phyloP scores from a whole-genome alignment of 805 yeast species.

The Myxozyma vanderwaltii region DNA sequence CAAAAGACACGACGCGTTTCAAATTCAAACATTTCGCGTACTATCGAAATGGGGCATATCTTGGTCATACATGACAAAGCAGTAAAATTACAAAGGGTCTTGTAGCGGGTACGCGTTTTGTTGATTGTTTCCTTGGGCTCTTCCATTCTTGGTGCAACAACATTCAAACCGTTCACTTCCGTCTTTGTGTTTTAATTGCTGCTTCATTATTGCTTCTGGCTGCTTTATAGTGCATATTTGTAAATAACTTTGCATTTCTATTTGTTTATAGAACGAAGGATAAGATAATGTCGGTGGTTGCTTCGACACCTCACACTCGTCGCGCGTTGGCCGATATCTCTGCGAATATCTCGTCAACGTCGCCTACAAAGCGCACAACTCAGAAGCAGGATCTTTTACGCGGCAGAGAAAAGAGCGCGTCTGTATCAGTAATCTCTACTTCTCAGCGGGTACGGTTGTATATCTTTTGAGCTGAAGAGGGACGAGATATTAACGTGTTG shows the following conservation, averaged over 20 bases:
- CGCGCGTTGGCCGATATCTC: constrained; percentile 26
- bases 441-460: not conserved
- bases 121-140: not conserved
- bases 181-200: not conserved
- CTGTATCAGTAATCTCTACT: not conserved
- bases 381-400: not conserved
- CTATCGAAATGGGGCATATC: not conserved
- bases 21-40: not conserved
- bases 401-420: not conserved
- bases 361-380: constrained; percentile 3
- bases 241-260: no score
- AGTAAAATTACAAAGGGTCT: not conserved
- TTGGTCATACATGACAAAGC: not conserved
- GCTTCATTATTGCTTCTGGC: not conserved
- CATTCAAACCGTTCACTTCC: no score
- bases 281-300: constrained; percentile 5
- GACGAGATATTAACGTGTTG: not conserved
- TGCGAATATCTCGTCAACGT: constrained; percentile 15
- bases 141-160: no score
- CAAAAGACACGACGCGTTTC: not conserved
- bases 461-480: not conserved
- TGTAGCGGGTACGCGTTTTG: not conserved
- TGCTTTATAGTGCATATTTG: not conserved
- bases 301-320: constrained; percentile 7
- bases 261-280: no score